Percentiles rank a stretch among this genome's conserved stretches.
phyloP scores from a whole-genome alignment of 495 filamentous ascomycete species.

The Jackrogersella minutella region DNA sequence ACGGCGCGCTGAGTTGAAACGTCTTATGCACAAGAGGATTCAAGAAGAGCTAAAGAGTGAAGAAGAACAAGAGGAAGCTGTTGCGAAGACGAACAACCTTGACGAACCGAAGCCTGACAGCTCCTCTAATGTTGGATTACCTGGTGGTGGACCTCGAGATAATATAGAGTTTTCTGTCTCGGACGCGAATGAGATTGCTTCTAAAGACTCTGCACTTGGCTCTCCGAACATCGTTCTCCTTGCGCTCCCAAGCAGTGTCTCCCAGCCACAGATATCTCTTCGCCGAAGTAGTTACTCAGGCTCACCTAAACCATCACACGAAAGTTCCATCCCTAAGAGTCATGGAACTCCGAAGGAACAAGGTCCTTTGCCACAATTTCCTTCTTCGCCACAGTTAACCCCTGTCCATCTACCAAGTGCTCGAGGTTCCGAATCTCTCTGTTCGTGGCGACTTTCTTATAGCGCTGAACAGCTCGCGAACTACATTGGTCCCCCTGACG shows the following conservation, averaged over 20 bases:
- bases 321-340: conserved; percentile 16
- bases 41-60: conserved; percentile 60
- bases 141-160: conserved; percentile 51
- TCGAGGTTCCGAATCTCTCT: conserved; percentile 45
- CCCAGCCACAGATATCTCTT: conserved; percentile 11
- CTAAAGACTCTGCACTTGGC: not conserved
- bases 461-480: conserved; percentile 47
- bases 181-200: conserved; percentile 23
- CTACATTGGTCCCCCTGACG: conserved; percentile 34
- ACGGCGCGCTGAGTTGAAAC: conserved; percentile 59
- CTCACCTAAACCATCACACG: conserved; percentile 7
- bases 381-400: conserved; percentile 43
- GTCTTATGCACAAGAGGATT: conserved; percentile 60
- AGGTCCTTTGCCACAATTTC: conserved; percentile 41
- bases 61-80: conserved; percentile 37
- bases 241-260: not conserved
- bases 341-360: conserved; percentile 14
- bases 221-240: conserved; percentile 7
- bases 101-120: conserved; percentile 10
- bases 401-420: conserved; percentile 43
- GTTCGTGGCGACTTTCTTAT: conserved; percentile 52
- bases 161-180: conserved; percentile 51
- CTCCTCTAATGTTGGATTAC: conserved; percentile 34
- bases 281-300: conserved; percentile 42
- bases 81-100: conserved; percentile 12